phyloP scores from a whole-genome alignment of 106 monocot genomes.

The Chionographis japonica region DNA sequence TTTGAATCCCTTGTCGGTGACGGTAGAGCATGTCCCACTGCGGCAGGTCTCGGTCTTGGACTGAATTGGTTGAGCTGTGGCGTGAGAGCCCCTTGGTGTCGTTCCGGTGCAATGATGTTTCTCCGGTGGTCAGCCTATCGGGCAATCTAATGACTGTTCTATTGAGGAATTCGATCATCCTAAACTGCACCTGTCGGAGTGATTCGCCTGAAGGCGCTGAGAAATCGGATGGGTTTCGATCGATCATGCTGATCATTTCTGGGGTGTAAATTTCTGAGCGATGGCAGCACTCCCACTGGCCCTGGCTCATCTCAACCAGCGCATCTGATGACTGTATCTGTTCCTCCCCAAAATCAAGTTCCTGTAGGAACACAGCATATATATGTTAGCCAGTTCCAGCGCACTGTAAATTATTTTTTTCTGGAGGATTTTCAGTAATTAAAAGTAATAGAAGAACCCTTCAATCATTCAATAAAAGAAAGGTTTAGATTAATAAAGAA shows the following conservation, averaged over 20 bases:
- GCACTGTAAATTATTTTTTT: background rate
- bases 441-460: too few species aligned
- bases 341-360: constrained; percentile 57
- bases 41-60: constrained; percentile 49
- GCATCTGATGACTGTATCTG: constrained; percentile 59
- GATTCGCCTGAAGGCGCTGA: constrained; percentile 72
- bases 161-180: constrained; percentile 67
- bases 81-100: constrained; percentile 51
- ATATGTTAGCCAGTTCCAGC: background rate
- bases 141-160: constrained; percentile 55
- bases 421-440: too few species aligned
- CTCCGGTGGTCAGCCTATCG: constrained; percentile 35
- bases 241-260: constrained; percentile 52
- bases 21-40: constrained; percentile 59
- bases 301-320: constrained; percentile 64
- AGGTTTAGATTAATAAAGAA: too few species aligned
- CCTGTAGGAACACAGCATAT: constrained; percentile 26
- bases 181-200: constrained; percentile 67
- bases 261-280: constrained; percentile 63
- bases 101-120: constrained; percentile 39
- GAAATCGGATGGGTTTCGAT: constrained; percentile 57
- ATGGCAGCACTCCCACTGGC: constrained; percentile 74
- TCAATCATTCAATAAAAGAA: too few species aligned
- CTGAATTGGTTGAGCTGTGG: constrained; percentile 51
- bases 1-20: constrained; percentile 48